phyloP scores from a whole-genome alignment of 768 basidiomycete species.

The Lactarius hengduanensis region DNA sequence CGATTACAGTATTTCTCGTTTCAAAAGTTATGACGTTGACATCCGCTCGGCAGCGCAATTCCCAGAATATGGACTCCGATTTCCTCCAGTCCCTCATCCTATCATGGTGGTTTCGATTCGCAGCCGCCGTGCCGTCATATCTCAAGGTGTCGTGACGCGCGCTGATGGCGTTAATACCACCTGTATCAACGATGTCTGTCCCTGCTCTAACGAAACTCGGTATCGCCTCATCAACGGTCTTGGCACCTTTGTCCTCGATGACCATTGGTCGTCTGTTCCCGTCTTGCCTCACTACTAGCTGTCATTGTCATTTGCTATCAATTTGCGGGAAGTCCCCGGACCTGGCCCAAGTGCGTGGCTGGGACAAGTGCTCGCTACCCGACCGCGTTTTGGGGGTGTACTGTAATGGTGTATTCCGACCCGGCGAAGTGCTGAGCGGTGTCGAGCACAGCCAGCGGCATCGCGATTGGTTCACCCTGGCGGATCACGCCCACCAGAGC shows the following conservation, averaged over 20 bases:
- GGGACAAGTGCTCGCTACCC: background rate
- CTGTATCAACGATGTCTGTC: background rate
- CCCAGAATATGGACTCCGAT: background rate
- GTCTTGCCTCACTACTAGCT: background rate
- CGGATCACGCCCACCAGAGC: background rate
- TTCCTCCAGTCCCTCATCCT: background rate
- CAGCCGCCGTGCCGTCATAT: background rate
- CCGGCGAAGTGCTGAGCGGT: background rate
- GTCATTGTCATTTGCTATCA: background rate
- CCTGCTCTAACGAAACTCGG: conserved; percentile 3
- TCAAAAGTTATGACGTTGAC: background rate
- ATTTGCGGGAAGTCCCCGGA: background rate
- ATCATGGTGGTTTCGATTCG: background rate
- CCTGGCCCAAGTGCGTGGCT: background rate
- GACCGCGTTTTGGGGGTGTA: background rate
- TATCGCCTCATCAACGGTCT: background rate
- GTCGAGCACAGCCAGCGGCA: background rate
- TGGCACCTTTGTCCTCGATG: background rate
- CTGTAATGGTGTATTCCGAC: background rate
- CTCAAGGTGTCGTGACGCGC: background rate
- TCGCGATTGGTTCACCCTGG: background rate
- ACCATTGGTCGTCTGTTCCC: background rate
- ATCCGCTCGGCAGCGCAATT: background rate
- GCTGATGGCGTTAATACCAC: background rate
- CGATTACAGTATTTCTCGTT: background rate